Conservation (phyloP, 305 asterid species). For the Fraxinus sp. region DNA sequence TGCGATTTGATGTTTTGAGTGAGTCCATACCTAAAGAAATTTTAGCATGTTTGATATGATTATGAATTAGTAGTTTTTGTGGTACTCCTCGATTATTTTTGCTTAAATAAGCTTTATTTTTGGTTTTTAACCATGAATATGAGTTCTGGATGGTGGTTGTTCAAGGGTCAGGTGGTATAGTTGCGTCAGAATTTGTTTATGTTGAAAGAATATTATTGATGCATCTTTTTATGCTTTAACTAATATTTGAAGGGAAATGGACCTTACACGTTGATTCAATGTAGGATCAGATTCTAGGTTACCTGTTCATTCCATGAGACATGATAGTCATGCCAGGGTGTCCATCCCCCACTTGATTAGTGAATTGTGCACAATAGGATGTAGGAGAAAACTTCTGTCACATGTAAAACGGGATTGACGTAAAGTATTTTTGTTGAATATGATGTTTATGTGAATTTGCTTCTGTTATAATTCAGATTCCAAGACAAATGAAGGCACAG, state of each 20-base stretch:
- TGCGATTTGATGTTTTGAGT: background rate
- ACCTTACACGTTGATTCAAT: background rate
- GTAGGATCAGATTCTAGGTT: background rate
- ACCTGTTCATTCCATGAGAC: background rate
- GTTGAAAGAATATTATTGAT: background rate
- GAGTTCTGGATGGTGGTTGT: background rate
- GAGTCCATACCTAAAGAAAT: background rate
- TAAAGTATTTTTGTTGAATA: background rate
- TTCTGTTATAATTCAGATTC: constrained; percentile 43
- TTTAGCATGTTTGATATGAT: background rate
- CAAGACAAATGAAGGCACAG: constrained; percentile 75
- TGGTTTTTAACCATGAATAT: background rate
- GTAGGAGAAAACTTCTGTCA: background rate
- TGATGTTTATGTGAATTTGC: constrained; percentile 6
- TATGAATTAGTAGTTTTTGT: background rate
- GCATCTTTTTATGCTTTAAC: background rate
- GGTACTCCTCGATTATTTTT: background rate
- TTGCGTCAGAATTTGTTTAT: background rate
- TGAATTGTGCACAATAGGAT: background rate
- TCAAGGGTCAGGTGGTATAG: background rate
- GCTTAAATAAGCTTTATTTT: background rate
- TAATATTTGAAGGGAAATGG: background rate
- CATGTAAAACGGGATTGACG: background rate
- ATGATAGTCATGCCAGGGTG: background rate
- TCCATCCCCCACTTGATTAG: background rate